Base-by-base conservation (phyloP, 345 rosid species). In the Populus davidiana region DNA sequence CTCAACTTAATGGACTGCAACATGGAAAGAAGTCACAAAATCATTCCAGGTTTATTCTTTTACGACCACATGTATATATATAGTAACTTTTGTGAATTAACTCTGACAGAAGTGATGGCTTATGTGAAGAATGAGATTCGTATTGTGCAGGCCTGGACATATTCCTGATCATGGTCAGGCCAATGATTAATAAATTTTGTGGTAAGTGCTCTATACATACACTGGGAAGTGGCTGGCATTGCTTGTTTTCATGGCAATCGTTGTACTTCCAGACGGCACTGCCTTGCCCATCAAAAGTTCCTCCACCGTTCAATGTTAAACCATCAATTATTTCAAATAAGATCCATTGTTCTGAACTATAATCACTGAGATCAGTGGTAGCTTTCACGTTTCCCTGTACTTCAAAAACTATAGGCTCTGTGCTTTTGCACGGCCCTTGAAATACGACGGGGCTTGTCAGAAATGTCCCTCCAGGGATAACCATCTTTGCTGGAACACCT, bases 271-370 rank as follows among this genome's bases (percentile, higher is more conserved):
- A 92, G 0, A 74, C 63, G 9, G 63, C 39, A n/a, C 56, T 77
- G 59, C 94, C 97, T 80, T 82, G 85, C 16, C 90, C 97, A 39
- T 92, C 90, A 52, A 91, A 92, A 66, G 84, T 73, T 43, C 97
- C 97, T 20, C 80, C 56, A 35, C 97, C 94, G 29, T 81, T 87
- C 66, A 92, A 56, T n/a, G 70, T 6, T 35, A 92, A 36, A 13
- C 88, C 82, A 54, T 87, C 78, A 1, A 92, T 82, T 16, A 16
- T 64, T 23, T 90, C 90, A 38, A 92, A 87, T 33, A 73, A 39
- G 71, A 92, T 8, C 94, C 97, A 92, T 31, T 73, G 68, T 0
- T 70, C 83, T 0, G 80, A 73, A 0, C 86, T 72, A 49, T 75
- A 92, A n/a, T 77, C 81, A 23, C 77, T 83, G 16, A 75, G 5